Evolutionary conservation across 192 early-diverging fungal species (phyloP), one percentile per base, ranked within the genome.

Genomic region (Umbelopsis ramanniana): DNA sequence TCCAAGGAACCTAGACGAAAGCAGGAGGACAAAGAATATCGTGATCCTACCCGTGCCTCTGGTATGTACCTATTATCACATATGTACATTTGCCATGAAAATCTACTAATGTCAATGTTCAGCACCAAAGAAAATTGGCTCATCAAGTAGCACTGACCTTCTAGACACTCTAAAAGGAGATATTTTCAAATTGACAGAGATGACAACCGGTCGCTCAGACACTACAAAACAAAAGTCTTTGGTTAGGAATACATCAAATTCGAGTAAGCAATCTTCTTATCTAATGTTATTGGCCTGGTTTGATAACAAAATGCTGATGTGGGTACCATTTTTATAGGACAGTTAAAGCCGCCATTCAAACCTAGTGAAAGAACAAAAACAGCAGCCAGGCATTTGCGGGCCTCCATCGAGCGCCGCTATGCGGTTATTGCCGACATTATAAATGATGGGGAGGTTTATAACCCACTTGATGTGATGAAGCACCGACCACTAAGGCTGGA

Each of bases 121-220:
- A 63, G 57, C 33, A 37, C 57, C 24, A 63, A 17, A 4, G 0
- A 63, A 63, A 19, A 26, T 63, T 38, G 33, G 15, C 2, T 35
- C 26, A 17, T 63, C 57, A 26, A 63, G 24, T n/a, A 63, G 33
- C 33, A 63, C 57, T 35, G 57, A 63, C 57, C 23, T 63, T 3
- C 7, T 63, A 26, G 57, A 37, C 29, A 63, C 12, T 6, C 24
- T 63, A 17, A 63, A 63, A 63, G 57, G 57, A 19, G 57, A 63
- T 26, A 63, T 63, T 4, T 63, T 63, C 57, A 63, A 35, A 26
- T 63, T 63, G 29, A 63, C 57, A 63, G 57, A 63, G 26, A 63
- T 63, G 57, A 63, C 57, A 6, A 63, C 57, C 6, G 26, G 24
- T 63, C 57, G 57, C 26, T 29, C 57, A 63, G 57, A 63, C 35